Evolutionary conservation across 2,329 filamentous ascomycete genomes (phyloP), one percentile per base, ranked within the genome.

Genomic region (Triangularia verruculosa): DNA sequence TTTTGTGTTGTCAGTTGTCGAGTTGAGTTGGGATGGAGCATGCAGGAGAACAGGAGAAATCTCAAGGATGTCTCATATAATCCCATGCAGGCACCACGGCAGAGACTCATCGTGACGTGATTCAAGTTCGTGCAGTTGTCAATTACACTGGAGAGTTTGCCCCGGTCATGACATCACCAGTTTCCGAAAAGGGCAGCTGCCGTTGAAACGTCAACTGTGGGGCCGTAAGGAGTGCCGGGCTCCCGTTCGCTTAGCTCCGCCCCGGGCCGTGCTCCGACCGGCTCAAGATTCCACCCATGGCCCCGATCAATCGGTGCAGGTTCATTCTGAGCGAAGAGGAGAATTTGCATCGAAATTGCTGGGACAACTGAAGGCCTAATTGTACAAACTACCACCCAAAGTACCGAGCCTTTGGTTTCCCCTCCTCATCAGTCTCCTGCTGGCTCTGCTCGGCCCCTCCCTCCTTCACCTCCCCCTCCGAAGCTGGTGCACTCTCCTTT

Each of bases 131-230:
- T 47, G 17, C 39, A 20, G n/a, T 24, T 56, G 30, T 34, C 28
- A 34, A 39, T 15, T 30, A 12, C 22, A 8, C 24, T 34, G 30
- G 55, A 24, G 55, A 22, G 27, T 32, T 39, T 39, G 55, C 22
- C 28, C 55, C 27, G 9, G 28, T 32, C 28, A 57, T 57, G 55
- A 57, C 55, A 57, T 57, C 55, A 57, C 55, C 55, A 57, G 28
- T 57, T 34, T n/a, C 17, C 13, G 55, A 57, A 34, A 30, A n/a
- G 28, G 39, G 39, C 39, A 47, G 20, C 15, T 8, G n/a, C 39
- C 17, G 39, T 47, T 20, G 39, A 47, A n/a, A 47, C n/a, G n/a
- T 47, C 39, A 47, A 17, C 7, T 47, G 39, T 47, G 39, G 39
- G 39, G 39, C 39, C 39, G 39, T 17, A 8, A 20, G 39, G 3